Evolutionary conservation across 805 yeast species (phyloP), one percentile per base, ranked within the genome.

Genomic region (Saturnispora hagleri): DNA sequence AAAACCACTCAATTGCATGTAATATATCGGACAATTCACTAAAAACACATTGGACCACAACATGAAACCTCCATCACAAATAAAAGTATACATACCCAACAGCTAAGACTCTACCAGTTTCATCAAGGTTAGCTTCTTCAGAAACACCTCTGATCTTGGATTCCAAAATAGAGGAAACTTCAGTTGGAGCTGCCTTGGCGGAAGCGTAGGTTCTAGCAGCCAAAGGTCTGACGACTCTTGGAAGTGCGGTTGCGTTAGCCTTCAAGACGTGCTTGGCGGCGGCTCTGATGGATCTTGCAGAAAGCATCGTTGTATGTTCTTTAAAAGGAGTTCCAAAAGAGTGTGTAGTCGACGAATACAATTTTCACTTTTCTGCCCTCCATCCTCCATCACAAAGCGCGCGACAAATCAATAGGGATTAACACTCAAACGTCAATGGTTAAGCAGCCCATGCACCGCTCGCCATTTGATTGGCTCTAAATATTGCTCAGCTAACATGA

Each of bases 111-210:
- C 96, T 89, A 75, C 99, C 99, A 72, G 99, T 95, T 80, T 93
- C 99, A 76, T 93, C 89, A 70, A 93, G 84, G 85, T 88, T 83
- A 67, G 97, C 88, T 76, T 91, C 98, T 69, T 89, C 93, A 60
- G 96, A 83, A 67, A 91, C 95, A 78, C 99, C 99, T 81, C 97
- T 90, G 80, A 93, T 93, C 79, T 95, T 89, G 76, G 93, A 96
- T 81, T 93, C 99, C 71, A 93, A 84, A 78, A 93, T 93, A 56
- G 98, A 89, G 64, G 99, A 90, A 62, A 93, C 99, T 80, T 93
- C 99, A 64, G 98, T 93, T 73, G 99, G 98, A 66, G 95, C 89
- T 69, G 98, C 93, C 84, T 93, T 93, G 63, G 93, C 90, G 55
- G 90, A 81, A 69, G 97, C 97, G 72, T 81, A 88, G 76, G 96